Percentiles rank a stretch among this genome's conserved stretches.
Conservation (phyloP, 2,329 filamentous ascomycete species). For the Helicocarpus griseus region DNA sequence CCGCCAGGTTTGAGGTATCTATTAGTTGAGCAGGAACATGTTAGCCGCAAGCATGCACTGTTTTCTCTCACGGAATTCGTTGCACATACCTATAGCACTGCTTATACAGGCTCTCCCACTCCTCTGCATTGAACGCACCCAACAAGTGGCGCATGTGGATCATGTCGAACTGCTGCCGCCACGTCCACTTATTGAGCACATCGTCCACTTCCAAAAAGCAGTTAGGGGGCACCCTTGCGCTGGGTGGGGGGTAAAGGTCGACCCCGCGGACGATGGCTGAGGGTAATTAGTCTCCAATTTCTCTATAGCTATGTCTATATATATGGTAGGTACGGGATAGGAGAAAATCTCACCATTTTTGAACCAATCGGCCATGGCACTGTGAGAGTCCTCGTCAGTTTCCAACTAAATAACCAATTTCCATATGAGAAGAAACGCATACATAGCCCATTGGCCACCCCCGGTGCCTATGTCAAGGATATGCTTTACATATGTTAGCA, state of each 20-base stretch:
- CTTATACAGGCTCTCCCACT: background rate
- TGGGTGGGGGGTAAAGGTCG: background rate
- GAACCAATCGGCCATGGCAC: background rate
- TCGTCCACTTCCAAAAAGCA: background rate
- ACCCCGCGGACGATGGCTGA: background rate
- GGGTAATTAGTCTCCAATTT: background rate
- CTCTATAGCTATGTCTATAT: no score
- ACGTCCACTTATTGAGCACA: background rate
- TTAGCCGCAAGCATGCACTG: no score
- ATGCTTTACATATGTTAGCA: background rate
- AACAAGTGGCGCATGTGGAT: background rate
- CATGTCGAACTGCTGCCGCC: background rate
- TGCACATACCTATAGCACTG: background rate
- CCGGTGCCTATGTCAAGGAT: background rate
- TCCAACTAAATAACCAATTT: background rate
- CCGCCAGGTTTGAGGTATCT: conserved; percentile 23
- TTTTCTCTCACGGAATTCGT: background rate
- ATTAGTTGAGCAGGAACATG: background rate
- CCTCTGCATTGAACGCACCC: background rate
- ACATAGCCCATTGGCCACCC: background rate
- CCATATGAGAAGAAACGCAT: background rate
- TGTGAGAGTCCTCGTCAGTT: background rate
- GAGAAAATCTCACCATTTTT: background rate
- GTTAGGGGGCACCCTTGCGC: background rate
- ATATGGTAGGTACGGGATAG: no score